Conservation (phyloP, 179 eudicot species). For the Drosera spatulata region DNA sequence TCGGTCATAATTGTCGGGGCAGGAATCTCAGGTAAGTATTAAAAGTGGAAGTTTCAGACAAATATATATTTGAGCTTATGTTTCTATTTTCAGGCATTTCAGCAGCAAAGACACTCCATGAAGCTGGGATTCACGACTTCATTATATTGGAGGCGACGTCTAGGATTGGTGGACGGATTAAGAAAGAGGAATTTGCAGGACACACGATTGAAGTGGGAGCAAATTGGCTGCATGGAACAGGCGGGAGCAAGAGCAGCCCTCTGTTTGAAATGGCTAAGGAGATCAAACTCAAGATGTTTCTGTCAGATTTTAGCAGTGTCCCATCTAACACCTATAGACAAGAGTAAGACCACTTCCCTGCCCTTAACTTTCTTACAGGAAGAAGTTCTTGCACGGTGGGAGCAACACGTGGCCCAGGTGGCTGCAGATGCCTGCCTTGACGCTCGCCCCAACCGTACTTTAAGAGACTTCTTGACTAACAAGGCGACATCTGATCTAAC, state of each 20-base stretch:
- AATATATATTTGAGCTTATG: neutral
- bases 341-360: slow-evolving; percentile 9
- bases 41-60: too few species aligned
- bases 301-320: slow-evolving; percentile 16
- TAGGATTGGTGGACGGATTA: slow-evolving; percentile 23
- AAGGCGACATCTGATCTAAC: too few species aligned
- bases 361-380: neutral
- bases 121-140: slow-evolving; percentile 12
- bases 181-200: slow-evolving; percentile 13
- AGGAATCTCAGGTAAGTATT: slow-evolving; percentile 19
- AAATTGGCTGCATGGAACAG: slow-evolving; percentile 22
- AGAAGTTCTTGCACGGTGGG: too few species aligned
- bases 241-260: slow-evolving; percentile 8
- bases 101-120: slow-evolving; percentile 20
- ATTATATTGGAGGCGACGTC: slow-evolving; percentile 20
- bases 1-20: slow-evolving; percentile 19
- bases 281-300: slow-evolving; percentile 8
- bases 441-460: too few species aligned
- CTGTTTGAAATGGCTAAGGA: slow-evolving; percentile 11
- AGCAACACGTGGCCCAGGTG: too few species aligned
- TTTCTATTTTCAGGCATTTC: slow-evolving; percentile 16
- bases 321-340: slow-evolving; percentile 15
- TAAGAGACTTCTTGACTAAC: too few species aligned
- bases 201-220: slow-evolving; percentile 22
- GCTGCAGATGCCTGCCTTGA: too few species aligned